Percentiles rank a stretch among this genome's conserved stretches.
Conservation (phyloP, 495 filamentous ascomycete species). For the Penicillium turbatum region DNA sequence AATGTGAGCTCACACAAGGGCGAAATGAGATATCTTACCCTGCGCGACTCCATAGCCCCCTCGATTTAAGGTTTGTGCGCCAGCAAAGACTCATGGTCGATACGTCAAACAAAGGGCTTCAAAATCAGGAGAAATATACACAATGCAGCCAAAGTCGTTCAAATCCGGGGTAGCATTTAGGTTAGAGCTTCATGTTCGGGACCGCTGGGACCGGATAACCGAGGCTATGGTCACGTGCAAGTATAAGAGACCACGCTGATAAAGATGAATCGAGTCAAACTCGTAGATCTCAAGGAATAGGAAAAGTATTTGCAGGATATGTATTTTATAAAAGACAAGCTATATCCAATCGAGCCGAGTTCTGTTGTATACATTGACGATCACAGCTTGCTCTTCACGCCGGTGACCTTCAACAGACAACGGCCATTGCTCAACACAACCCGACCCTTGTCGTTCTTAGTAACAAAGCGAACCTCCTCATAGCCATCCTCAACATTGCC, state of each 20-base stretch:
- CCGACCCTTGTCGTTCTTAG: conserved; percentile 64
- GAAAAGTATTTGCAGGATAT: background rate
- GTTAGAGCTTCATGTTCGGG: background rate
- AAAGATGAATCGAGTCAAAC: too few relatives aligned
- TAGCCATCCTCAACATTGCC: conserved; percentile 60
- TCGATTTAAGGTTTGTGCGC: background rate
- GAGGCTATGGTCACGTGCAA: conserved; percentile 5
- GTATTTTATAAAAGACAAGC: background rate
- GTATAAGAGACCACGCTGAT: background rate
- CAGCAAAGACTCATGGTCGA: background rate
- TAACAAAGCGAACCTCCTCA: conserved; percentile 78
- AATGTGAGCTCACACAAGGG: background rate
- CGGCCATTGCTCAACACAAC: conserved; percentile 79
- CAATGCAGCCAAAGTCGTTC: background rate
- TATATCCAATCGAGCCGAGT: background rate
- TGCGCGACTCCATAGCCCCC: background rate
- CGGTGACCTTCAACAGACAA: conserved; percentile 64
- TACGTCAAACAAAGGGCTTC: background rate
- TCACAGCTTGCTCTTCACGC: conserved; percentile 62
- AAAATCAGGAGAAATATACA: background rate
- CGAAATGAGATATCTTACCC: background rate
- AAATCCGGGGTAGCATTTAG: conserved; percentile 1
- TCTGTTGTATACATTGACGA: background rate
- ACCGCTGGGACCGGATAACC: background rate
- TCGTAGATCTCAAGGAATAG: background rate